phyloP scores from a whole-genome alignment of 1,284 basidiomycete species.

The Crucibulum parvulum region DNA sequence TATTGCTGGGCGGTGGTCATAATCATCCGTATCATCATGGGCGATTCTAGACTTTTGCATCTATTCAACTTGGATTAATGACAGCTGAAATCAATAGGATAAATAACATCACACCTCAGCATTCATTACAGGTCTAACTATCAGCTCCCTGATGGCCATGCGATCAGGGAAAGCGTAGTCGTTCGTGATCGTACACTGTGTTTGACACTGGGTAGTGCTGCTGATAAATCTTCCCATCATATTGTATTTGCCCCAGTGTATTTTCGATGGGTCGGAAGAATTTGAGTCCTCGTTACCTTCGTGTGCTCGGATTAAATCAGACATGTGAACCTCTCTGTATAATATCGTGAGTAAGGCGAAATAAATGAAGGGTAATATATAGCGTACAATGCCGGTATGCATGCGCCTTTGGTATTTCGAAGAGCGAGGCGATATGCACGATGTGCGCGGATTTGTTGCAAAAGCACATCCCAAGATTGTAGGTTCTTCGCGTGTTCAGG shows the following conservation, averaged over 20 bases:
- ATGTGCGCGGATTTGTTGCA: slow-evolving; percentile 76
- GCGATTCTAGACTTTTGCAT: slow-evolving; percentile 67
- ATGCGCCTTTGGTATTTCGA: slow-evolving; percentile 80
- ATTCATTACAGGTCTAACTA: slow-evolving; percentile 66
- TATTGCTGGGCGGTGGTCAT: slow-evolving; percentile 42
- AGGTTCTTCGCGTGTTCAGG: slow-evolving; percentile 73
- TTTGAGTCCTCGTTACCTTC: slow-evolving; percentile 77
- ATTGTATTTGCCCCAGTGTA: slow-evolving; percentile 88
- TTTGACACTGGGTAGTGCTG: slow-evolving; percentile 72
- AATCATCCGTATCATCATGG: slow-evolving; percentile 13
- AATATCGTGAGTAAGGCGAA: slow-evolving; percentile 6
- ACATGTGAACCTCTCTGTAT: slow-evolving; percentile 82
- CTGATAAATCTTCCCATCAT: slow-evolving; percentile 83
- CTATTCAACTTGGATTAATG: slow-evolving; percentile 32
- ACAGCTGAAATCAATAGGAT: background rate
- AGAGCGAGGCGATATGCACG: slow-evolving; percentile 82
- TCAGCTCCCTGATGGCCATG: slow-evolving; percentile 54
- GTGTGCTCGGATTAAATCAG: slow-evolving; percentile 79
- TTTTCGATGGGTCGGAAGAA: slow-evolving; percentile 62
- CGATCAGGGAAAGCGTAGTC: slow-evolving; percentile 67
- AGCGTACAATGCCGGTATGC: slow-evolving; percentile 80
- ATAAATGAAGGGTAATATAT: slow-evolving; percentile 10
- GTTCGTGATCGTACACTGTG: slow-evolving; percentile 64
- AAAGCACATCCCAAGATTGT: slow-evolving; percentile 78
- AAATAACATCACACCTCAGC: slow-evolving; percentile 53